A percentile compares a stretch with the other conserved stretches of the same genome.
These are phyloP conservation scores for Trametes cinnabarina DNA, from an alignment of 768 basidiomycete species.

Conservation along the genomic window DNA sequence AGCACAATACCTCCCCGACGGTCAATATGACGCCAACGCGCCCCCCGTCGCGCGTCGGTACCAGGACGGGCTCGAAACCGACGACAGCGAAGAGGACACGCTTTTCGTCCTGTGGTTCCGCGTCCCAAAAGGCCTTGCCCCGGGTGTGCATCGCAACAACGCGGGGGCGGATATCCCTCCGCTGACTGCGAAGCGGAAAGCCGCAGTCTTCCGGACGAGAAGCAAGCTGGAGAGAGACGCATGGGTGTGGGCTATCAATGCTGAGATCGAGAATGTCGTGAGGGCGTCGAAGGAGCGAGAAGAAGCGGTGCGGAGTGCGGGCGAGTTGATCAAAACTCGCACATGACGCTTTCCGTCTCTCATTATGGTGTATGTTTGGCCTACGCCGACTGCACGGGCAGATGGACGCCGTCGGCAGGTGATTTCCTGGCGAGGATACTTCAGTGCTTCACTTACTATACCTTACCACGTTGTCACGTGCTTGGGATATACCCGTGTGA, in stretches of 20 bases:
- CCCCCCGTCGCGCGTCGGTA: slow-evolving; percentile 68
- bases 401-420: neutral
- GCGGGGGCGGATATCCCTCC: slow-evolving; percentile 40
- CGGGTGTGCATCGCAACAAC: slow-evolving; percentile 5
- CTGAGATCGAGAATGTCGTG: slow-evolving; percentile 81
- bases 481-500: neutral
- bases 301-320: slow-evolving; percentile 59
- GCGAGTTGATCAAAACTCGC: slow-evolving; percentile 45
- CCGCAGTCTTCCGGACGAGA: slow-evolving; percentile 67
- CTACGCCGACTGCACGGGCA: no score
- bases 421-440: neutral
- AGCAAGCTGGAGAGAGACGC: slow-evolving; percentile 87
- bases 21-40: slow-evolving; percentile 59
- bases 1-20: slow-evolving; percentile 57
- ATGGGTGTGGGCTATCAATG: slow-evolving; percentile 93
- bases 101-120: slow-evolving; percentile 80
- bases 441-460: neutral
- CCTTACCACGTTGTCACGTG: neutral
- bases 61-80: slow-evolving; percentile 83
- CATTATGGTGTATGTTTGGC: no score
- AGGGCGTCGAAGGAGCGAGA: slow-evolving; percentile 65
- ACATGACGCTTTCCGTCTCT: neutral
- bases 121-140: slow-evolving; percentile 1
- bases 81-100: slow-evolving; percentile 86
- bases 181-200: slow-evolving; percentile 56